Conservation (phyloP, 139 green algal genomes). For the Bryopsis sp. region DNA sequence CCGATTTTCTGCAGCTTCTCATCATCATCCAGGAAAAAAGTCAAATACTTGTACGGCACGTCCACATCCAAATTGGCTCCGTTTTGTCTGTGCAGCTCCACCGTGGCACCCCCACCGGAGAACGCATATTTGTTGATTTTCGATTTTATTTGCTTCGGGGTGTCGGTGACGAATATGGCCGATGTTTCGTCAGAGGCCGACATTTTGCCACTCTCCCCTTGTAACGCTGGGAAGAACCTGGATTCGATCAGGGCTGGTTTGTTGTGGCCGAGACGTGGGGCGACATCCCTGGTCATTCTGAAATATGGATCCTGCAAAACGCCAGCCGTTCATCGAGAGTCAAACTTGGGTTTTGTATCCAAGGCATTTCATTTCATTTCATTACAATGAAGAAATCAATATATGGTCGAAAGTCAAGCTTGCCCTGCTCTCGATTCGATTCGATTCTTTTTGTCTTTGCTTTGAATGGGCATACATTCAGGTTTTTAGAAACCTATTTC, state of each 20-base stretch:
- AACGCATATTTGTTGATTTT: constrained; percentile 95
- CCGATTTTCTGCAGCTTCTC: constrained; percentile 62
- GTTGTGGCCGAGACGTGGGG: constrained; percentile 68
- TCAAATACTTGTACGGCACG: constrained; percentile 91
- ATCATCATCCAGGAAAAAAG: constrained; percentile 97
- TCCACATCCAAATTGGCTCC: constrained; percentile 93
- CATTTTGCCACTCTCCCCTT: constrained; percentile 98
- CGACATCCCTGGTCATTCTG: constrained; percentile 89
- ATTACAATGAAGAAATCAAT: neutral
- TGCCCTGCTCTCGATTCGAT: too few species aligned
- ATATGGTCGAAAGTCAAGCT: neutral
- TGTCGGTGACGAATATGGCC: constrained; percentile 93
- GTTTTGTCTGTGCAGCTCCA: constrained; percentile 79
- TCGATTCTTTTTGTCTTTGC: too few species aligned
- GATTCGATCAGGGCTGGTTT: constrained; percentile 91
- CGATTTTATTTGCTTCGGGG: constrained; percentile 71
- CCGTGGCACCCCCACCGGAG: constrained; percentile 72
- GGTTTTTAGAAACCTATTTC: too few species aligned
- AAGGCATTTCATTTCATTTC: neutral
- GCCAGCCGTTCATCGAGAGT: neutral
- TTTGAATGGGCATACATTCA: too few species aligned
- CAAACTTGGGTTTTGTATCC: neutral
- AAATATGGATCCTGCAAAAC: constrained; percentile 77
- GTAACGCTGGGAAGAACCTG: constrained; percentile 90
- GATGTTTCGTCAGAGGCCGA: constrained; percentile 73